Evolutionary conservation across 768 basidiomycete species (phyloP).

Genomic region (Tricholoma flavovirens): DNA sequence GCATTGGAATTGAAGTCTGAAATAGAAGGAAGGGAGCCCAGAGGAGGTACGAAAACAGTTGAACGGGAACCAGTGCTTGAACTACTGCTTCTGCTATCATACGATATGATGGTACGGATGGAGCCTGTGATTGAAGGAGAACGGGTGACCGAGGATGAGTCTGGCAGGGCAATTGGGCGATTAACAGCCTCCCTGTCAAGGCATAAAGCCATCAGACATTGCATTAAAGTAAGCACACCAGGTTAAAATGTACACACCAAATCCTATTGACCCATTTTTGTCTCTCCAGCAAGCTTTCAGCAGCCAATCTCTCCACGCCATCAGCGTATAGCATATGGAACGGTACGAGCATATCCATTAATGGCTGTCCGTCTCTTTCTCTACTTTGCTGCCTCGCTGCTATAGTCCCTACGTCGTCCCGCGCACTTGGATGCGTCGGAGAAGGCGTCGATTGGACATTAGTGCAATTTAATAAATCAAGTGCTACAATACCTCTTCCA

Average conservation of each 20-base stretch:
- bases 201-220: conserved; percentile 1
- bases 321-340: conserved; percentile 90
- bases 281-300: conserved; percentile 83
- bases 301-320: conserved; percentile 81
- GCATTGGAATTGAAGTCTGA: conserved; percentile 46
- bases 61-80: conserved; percentile 56
- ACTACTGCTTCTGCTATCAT: conserved; percentile 39
- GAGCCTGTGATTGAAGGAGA: conserved; percentile 43
- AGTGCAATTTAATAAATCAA: conserved; percentile 83
- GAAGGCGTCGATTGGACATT: conserved; percentile 81
- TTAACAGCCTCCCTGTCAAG: conserved; percentile 72
- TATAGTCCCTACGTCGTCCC: conserved; percentile 82
- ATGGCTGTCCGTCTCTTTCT: conserved; percentile 37
- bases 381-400: conserved; percentile 65
- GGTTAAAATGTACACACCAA: conserved; percentile 49
- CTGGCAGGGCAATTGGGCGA: conserved; percentile 41
- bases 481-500: conserved; percentile 76
- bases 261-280: conserved; percentile 90
- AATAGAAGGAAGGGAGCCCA: conserved; percentile 65
- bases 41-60: conserved; percentile 72
- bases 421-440: conserved; percentile 72
- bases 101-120: conserved; percentile 64
- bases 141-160: conserved; percentile 42
- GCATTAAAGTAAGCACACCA: conserved; percentile 2
- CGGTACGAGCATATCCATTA: conserved; percentile 76